Conservation (phyloP, 768 basidiomycete genomes). For the Lactarius akahatsu region DNA sequence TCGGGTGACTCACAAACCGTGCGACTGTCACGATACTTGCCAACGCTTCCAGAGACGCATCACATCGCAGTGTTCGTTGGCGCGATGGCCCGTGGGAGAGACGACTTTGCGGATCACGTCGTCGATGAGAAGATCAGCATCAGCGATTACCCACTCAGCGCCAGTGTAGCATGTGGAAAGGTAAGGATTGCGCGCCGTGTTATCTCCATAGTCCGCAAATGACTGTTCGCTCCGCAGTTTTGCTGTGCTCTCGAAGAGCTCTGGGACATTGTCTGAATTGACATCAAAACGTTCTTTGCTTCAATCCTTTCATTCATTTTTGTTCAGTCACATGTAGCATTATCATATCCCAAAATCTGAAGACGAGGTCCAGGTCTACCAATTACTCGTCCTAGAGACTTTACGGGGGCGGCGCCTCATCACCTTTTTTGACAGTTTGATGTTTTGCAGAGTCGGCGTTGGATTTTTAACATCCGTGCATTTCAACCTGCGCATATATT, state of each 20-base stretch:
- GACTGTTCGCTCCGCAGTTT: conserved; percentile 49
- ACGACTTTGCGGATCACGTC: conserved; percentile 94
- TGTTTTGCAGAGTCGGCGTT: conserved; percentile 25
- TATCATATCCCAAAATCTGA: conserved; percentile 12
- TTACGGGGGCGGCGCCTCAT: conserved; percentile 1
- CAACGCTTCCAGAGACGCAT: conserved; percentile 82
- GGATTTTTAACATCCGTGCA: conserved; percentile 29
- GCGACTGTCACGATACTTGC: conserved; percentile 79
- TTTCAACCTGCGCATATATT: conserved; percentile 36
- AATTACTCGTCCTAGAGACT: not conserved
- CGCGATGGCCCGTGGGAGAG: conserved; percentile 95
- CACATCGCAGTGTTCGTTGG: conserved; percentile 94
- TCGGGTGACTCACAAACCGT: conserved; percentile 88
- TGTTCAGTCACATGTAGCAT: conserved; percentile 8
- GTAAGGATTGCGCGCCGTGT: conserved; percentile 46
- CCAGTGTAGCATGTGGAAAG: conserved; percentile 96
- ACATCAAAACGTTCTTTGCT: not conserved
- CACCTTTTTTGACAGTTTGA: not conserved
- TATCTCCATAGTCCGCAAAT: not conserved
- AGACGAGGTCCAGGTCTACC: conserved; percentile 7
- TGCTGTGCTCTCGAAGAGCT: conserved; percentile 92
- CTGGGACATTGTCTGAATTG: conserved; percentile 80
- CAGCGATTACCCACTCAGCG: conserved; percentile 90
- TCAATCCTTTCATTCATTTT: not conserved
- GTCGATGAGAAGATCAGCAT: conserved; percentile 97